Base-by-base conservation (phyloP, 441 rosid genomes). In the Codiaeum variegatum region DNA sequence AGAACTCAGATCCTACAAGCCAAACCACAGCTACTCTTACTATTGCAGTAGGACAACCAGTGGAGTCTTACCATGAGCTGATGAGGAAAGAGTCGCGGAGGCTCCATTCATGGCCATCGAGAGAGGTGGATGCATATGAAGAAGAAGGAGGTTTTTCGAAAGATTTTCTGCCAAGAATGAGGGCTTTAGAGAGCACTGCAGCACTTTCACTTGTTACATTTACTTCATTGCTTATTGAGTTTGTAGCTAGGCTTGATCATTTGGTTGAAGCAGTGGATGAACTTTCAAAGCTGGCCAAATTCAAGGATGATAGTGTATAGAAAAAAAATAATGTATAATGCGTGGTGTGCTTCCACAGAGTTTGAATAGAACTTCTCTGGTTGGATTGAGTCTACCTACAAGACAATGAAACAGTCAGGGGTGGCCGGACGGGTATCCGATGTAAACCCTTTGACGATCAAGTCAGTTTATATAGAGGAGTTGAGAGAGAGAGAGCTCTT, bases 211-310 rank as follows among this genome's bases (percentile, higher is more conserved):
- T 87, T 12, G 85, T 79, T 31, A 85, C 85, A 0, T 89, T 87
- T 44, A 80, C 89, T 58, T 88, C 91, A 8, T 79, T 90, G 81
- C 87, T 90, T 19, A 84, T 88, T 54, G 91, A 88, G 79, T 90
- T 88, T 62, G 89, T 90, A 47, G 92, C 85, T 7, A 82, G 92
- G 83, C 83, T 88, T 71, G 82, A 90, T 78, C 90, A 85, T 76
- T 77, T 88, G 86, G 92, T 83, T 36, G 88, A 85, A 74, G 91
- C 85, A 58, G 91, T 85, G 21, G 89, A 87, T 52, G 74, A 77
- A 59, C 90, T 89, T 32, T 82, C 90, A 23, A 83, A 67, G 51
- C 65, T 81, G 87, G 90, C 94, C 47, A 85, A 85, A 74, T 84
- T 89, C 83, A 81, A 83, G 77, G 71, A 66, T 19, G 78, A 83